Conservation (phyloP, 2,329 filamentous ascomycete species). For the Purpureocillium lavendulum region DNA sequence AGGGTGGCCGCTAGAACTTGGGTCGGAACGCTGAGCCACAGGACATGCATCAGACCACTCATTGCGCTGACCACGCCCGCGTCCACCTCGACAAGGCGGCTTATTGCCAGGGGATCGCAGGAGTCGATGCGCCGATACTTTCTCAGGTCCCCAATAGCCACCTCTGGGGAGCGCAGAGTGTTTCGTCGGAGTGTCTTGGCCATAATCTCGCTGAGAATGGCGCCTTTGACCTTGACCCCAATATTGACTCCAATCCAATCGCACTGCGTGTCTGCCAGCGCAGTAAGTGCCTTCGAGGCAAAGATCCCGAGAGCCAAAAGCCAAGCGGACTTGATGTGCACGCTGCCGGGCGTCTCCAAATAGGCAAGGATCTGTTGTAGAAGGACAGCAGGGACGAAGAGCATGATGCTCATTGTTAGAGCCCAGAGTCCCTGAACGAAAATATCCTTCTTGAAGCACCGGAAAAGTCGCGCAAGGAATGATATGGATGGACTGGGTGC, state of each 20-base stretch:
- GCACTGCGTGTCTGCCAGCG: constrained; percentile 1
- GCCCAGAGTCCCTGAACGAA: constrained; percentile 1
- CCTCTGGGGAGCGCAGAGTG: neutral
- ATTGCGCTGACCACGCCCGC: neutral
- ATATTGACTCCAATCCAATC: constrained; percentile 1
- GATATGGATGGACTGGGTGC: too few relatives aligned
- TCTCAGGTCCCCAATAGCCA: neutral
- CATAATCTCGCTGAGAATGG: neutral
- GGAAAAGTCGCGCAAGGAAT: neutral
- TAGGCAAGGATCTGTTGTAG: neutral
- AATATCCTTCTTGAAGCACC: neutral
- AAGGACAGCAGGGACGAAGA: neutral
- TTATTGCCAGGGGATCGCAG: neutral
- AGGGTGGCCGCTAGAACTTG: constrained; percentile 1
- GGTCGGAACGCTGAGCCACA: neutral
- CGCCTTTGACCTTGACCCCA: neutral
- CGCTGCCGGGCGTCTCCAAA: neutral
- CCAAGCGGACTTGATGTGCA: neutral
- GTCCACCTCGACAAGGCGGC: neutral
- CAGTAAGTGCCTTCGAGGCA: neutral
- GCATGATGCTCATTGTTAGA: neutral
- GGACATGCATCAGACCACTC: neutral
- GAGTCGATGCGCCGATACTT: neutral
- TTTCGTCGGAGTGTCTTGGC: constrained; percentile 1
- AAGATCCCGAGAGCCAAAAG: neutral